Conservation (phyloP, 352 stramenopile species). For the Achlya hypogyna region DNA sequence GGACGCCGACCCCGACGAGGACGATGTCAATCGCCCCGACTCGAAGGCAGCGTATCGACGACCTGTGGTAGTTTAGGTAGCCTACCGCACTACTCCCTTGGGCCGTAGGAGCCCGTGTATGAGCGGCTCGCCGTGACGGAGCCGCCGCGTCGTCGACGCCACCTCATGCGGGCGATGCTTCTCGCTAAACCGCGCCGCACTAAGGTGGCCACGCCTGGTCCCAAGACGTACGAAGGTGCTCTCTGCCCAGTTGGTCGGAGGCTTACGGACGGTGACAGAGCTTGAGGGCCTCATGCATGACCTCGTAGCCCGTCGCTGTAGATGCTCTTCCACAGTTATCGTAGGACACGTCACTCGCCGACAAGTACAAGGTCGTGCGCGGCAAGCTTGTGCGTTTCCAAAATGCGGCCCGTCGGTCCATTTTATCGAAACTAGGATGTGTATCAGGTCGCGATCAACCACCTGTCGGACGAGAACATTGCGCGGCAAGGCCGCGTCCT, state of each 20-base stretch:
- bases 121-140: neutral
- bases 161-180: slow-evolving; percentile 5
- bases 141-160: neutral
- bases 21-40: neutral
- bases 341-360: slow-evolving; percentile 7
- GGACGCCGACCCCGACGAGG: neutral
- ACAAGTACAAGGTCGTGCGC: slow-evolving; percentile 14
- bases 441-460: slow-evolving; percentile 37
- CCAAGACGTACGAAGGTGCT: slow-evolving; percentile 14
- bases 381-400: neutral
- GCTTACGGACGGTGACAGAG: neutral
- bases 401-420: neutral
- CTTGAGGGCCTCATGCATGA: slow-evolving; percentile 14
- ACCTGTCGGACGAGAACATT: slow-evolving; percentile 47
- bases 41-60: neutral
- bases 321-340: neutral
- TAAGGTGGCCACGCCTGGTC: neutral
- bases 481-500: slow-evolving; percentile 43
- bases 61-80: neutral
- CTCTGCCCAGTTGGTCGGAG: neutral
- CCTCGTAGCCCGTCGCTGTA: neutral
- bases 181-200: neutral
- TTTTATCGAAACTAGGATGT: slow-evolving; percentile 15
- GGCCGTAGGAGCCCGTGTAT: neutral
- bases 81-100: neutral